A percentile compares a stretch with the other conserved stretches of the same genome.
phyloP scores from a whole-genome alignment of 768 basidiomycete species.

The Favolaschia claudopus region DNA sequence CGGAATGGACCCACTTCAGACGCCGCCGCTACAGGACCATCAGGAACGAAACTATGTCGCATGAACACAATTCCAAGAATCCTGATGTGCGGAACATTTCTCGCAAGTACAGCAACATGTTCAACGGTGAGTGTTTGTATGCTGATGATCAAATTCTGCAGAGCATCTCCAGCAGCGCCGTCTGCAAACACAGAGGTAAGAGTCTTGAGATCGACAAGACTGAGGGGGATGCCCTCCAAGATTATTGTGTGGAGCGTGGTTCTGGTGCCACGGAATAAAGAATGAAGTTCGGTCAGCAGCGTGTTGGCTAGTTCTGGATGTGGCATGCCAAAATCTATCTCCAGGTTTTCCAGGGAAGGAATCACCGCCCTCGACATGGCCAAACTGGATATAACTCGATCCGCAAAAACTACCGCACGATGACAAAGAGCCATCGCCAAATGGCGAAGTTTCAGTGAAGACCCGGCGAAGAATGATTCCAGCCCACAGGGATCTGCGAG shows the following conservation, averaged over 20 bases:
- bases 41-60: conserved; percentile 1
- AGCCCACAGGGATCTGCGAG: conserved; percentile 9
- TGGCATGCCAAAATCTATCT: conserved; percentile 18
- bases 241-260: conserved; percentile 7
- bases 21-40: neutral
- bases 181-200: neutral
- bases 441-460: conserved; percentile 5
- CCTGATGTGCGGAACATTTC: conserved; percentile 1
- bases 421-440: conserved; percentile 5
- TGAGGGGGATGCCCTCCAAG: conserved; percentile 17
- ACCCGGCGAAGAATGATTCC: conserved; percentile 13
- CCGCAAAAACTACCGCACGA: neutral
- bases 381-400: conserved; percentile 1
- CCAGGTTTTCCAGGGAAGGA: conserved; percentile 6
- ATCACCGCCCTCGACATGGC: conserved; percentile 4
- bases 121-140: conserved; percentile 2
- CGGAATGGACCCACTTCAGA: neutral
- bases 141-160: conserved; percentile 15
- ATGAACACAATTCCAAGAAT: conserved; percentile 14
- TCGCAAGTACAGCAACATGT: conserved; percentile 11
- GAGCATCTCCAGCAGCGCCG: neutral
- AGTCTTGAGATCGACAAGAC: neutral
- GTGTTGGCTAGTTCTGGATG: neutral
- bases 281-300: conserved; percentile 9
- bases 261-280: conserved; percentile 5